Evolutionary conservation across 805 yeast genomes (phyloP), one percentile per base, ranked within the genome.

Genomic region (Brettanomyces sp.): DNA sequence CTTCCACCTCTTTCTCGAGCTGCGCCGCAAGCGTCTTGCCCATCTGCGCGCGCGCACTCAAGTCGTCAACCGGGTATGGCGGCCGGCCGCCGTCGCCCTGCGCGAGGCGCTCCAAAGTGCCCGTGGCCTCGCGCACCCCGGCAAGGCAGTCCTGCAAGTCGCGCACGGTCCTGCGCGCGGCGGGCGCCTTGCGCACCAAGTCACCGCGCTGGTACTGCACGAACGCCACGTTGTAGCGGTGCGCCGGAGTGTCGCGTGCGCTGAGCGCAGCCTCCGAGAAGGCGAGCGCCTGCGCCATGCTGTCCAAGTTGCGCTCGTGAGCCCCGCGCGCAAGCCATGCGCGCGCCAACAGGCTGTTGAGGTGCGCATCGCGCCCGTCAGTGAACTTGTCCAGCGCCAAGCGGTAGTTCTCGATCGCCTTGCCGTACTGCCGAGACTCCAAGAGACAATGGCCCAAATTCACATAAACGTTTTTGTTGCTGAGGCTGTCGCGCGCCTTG

Each of bases 391-490:
- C 72, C 49, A 85, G 68, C 1, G 95, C 95, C 55, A 85, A 73
- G 51, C 85, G 91, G 65, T 91, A 93, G 57, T 79, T 77, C 63
- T 93, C 98, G 57, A 90, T 83, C 1, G 97, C 91, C 55, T 89
- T 86, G 3, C 83, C 71, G 58, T 70, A 89, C 59, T 90, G 95
- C 52, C 82, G 81, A 60, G 87, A 75, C 49, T 90, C 97, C 41
- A 84, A 66, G 44, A 85, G 71, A 49, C 91, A 90, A 63, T 93
- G 95, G 0, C 95, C 98, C 57, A 87, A 66, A 62, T 93, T 93
- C 54, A 91, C 70, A 60, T 80, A 87, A 12, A 89, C 82, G 9
- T 93, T 80, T 45, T 84, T 79, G 58, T 87, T 95, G 58, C 85
- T 83, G 52, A 90, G 70, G 4, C 97, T 83, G 56, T 93, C 99